These are phyloP conservation scores for Achlya hypogyna DNA, from an alignment of 352 stramenopile species.

Conservation along the genomic window DNA sequence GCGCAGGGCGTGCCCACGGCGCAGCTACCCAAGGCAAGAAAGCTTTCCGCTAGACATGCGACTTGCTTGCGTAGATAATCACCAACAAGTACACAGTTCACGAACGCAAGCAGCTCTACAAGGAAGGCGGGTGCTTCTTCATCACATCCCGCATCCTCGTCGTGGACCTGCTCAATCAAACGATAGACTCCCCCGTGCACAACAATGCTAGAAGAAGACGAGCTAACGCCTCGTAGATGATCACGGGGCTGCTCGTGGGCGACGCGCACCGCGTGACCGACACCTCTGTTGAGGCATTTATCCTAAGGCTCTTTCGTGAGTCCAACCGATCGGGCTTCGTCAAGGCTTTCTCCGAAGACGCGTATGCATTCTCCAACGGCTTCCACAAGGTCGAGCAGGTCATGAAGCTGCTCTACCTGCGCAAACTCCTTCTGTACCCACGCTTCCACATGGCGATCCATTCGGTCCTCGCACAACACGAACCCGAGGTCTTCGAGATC, in stretches of 20 bases:
- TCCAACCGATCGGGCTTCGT: constrained; percentile 88
- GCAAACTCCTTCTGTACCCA: constrained; percentile 90
- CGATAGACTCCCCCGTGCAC: constrained; percentile 40
- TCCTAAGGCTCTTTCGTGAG: constrained; percentile 90
- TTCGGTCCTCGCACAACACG: constrained; percentile 69
- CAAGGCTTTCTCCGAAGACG: constrained; percentile 94
- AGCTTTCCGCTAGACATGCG: constrained; percentile 14
- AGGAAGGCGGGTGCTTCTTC: constrained; percentile 86
- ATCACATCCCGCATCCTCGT: constrained; percentile 96
- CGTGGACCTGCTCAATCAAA: constrained; percentile 91
- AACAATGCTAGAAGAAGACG: neutral
- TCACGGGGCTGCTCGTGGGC: constrained; percentile 91
- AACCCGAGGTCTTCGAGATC: constrained; percentile 92
- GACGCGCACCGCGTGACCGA: constrained; percentile 90
- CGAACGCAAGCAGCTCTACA: constrained; percentile 86
- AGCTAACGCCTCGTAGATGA: constrained; percentile 38
- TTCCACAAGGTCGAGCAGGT: constrained; percentile 95
- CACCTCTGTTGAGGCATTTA: constrained; percentile 95
- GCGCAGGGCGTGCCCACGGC: constrained; percentile 80
- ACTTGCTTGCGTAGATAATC: constrained; percentile 24
- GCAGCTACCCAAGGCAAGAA: constrained; percentile 71
- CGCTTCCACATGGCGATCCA: constrained; percentile 91
- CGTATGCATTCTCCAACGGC: constrained; percentile 78
- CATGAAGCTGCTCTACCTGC: constrained; percentile 90
- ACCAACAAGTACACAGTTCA: constrained; percentile 60